Base-by-base conservation (phyloP, 2,329 filamentous ascomycete genomes). In the Triangularia verruculosa region DNA sequence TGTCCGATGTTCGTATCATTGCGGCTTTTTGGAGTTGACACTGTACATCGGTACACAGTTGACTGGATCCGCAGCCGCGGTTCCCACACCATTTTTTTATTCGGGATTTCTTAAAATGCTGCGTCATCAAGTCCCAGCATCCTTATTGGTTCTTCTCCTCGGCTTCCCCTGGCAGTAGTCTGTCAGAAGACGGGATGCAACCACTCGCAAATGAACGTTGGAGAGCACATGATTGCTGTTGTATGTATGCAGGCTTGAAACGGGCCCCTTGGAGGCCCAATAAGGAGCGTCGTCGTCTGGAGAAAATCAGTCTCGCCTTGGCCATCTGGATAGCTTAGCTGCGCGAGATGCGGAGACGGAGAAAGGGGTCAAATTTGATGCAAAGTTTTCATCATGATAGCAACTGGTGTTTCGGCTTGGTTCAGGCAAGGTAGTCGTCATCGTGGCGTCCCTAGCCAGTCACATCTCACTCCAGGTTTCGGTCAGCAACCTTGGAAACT, bases 191-290 rank as follows among this genome's bases (percentile, higher is more conserved):
- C 51, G 60, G 60, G 53, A 62, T 62, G 53, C 60, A 57, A 62
- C 60, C 34, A 43, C 53, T 55, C 53, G 34, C 61, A 65, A 63
- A 63, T 61, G 60, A 64, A 55, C 54, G 54, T 28, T 52, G 20
- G 30, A 56, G 58, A 59, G 62, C 68, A 69, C 68, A 68, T 69
- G 68, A 69, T 66, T 64, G 25, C 32, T 22, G 15, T 32, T 30
- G 57, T 17, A 63, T 69, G 68, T 65, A 61, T 67, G 68, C 68
- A 61, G 64, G 12, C 57, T 57, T 47, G 30, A 64, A 54, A 61
- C 59, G 47, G 30, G 17, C 9, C 28, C 43, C 15, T 20, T 17
- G 39, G n/a, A 47, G n/a, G 39, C n/a, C 39, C 39, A 47, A 47
- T 47, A 17, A 47, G 39, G 11, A 47, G 11, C 39, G 39, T 20